phyloP scores from a whole-genome alignment of 495 filamentous ascomycete genomes.

The Daldinia vernicosa region DNA sequence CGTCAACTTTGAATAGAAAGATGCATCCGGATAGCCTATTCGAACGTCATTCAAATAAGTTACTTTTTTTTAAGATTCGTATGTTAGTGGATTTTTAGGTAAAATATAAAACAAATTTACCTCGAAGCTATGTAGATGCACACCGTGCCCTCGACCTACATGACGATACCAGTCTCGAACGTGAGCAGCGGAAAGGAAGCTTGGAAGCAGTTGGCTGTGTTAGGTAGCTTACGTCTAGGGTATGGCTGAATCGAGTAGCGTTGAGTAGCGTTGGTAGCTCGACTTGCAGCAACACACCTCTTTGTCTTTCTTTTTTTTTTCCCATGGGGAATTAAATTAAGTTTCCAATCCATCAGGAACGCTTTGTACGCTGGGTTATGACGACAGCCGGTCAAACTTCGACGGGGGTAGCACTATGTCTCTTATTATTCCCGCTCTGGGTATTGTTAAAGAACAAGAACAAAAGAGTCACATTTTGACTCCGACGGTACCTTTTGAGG shows the following conservation, averaged over 20 bases:
- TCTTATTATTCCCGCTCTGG: not conserved
- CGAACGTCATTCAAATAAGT: not conserved
- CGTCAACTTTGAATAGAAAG: conserved; percentile 12
- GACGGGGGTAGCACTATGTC: not conserved
- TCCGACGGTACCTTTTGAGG: not conserved
- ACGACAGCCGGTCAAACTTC: not conserved
- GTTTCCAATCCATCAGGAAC: conserved; percentile 21
- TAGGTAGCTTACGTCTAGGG: conserved; percentile 4
- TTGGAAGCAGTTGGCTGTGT: conserved; percentile 16
- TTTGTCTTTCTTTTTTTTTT: conserved; percentile 9
- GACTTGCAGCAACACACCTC: not conserved
- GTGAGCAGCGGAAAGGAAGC: conserved; percentile 17
- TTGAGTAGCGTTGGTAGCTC: conserved; percentile 6
- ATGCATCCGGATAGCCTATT: not conserved
- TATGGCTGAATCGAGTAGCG: conserved; percentile 20
- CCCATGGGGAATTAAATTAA: conserved; percentile 11
- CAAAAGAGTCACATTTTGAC: not conserved
- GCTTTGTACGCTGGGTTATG: conserved; percentile 2
- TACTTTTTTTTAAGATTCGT: not conserved
- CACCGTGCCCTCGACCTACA: not conserved
- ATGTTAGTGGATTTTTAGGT: not conserved
- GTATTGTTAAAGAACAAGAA: not conserved
- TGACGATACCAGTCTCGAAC: conserved; percentile 1
- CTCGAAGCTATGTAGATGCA: not conserved
- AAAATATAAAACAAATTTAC: not conserved